phyloP scores from a whole-genome alignment of 1,284 basidiomycete genomes.

The Exobasidium cylindrosporum region DNA sequence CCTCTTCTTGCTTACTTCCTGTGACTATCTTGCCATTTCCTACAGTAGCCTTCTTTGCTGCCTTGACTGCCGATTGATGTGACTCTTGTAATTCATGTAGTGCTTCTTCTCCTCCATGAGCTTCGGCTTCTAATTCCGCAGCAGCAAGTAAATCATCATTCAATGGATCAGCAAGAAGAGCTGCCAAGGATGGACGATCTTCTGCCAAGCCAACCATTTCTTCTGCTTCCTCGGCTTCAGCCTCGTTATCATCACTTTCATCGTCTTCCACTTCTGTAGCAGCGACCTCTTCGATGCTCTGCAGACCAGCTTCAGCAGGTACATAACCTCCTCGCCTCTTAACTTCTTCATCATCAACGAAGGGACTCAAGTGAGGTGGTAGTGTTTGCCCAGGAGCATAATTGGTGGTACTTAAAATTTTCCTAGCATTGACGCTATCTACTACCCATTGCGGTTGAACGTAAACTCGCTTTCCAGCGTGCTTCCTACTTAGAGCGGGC shows the following conservation, averaged over 20 bases:
- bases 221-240: slow-evolving; percentile 31
- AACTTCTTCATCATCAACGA: slow-evolving; percentile 71
- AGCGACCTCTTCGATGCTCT: slow-evolving; percentile 62
- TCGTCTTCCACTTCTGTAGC: slow-evolving; percentile 65
- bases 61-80: slow-evolving; percentile 38
- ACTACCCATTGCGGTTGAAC: slow-evolving; percentile 98
- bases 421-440: slow-evolving; percentile 87
- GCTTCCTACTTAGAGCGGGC: slow-evolving; percentile 59
- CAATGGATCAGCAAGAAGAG: slow-evolving; percentile 60
- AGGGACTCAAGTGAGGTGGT: slow-evolving; percentile 94
- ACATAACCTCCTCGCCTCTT: slow-evolving; percentile 57
- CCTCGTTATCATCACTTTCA: slow-evolving; percentile 48
- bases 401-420: slow-evolving; percentile 76
- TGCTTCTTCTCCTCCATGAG: slow-evolving; percentile 73
- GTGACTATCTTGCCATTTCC: slow-evolving; percentile 23
- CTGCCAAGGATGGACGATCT: slow-evolving; percentile 26
- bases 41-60: slow-evolving; percentile 34
- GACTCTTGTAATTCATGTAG: slow-evolving; percentile 72
- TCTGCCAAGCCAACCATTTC: slow-evolving; percentile 57
- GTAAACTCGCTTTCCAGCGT: slow-evolving; percentile 68
- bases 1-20: slow-evolving; percentile 65
- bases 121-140: slow-evolving; percentile 91
- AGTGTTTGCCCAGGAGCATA: slow-evolving; percentile 83
- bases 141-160: slow-evolving; percentile 72
- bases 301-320: slow-evolving; percentile 54